A percentile compares a stretch with the other conserved stretches of the same genome.
Conservation (phyloP, 495 filamentous ascomycete genomes). For the Penicillium daleae region DNA sequence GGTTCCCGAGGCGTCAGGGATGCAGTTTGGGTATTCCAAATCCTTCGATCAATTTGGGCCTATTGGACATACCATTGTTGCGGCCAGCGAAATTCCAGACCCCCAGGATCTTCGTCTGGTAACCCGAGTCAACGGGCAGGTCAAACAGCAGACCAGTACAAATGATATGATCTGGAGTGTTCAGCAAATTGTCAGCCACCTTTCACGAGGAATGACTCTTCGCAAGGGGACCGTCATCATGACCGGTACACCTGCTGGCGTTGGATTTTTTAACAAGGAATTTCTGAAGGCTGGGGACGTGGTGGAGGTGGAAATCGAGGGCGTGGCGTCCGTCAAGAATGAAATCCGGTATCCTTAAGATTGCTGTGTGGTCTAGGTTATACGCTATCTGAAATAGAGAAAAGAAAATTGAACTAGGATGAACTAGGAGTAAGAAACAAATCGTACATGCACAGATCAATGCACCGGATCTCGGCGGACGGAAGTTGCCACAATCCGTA, state of each 20-base stretch:
- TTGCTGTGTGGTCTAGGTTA: not conserved
- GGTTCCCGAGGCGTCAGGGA: slow-evolving; percentile 67
- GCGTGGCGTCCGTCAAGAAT: too few relatives aligned
- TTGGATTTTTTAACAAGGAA: not conserved
- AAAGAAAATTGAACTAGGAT: too few relatives aligned
- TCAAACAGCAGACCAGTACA: slow-evolving; percentile 65
- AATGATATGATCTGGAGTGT: slow-evolving; percentile 72
- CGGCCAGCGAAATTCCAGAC: not conserved
- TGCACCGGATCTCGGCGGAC: not conserved
- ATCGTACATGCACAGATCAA: not conserved
- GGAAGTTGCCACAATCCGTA: slow-evolving; percentile 1
- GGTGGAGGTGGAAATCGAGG: not conserved
- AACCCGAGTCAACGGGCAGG: slow-evolving; percentile 49
- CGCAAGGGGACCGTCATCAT: slow-evolving; percentile 73
- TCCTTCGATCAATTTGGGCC: slow-evolving; percentile 60
- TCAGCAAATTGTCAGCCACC: slow-evolving; percentile 63
- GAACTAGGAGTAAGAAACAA: not conserved
- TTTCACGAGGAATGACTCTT: slow-evolving; percentile 71
- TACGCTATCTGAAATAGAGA: not conserved
- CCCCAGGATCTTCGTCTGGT: not conserved
- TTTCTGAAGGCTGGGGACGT: not conserved
- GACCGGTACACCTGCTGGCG: slow-evolving; percentile 60
- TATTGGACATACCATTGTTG: not conserved
- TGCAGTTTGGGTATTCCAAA: slow-evolving; percentile 74
- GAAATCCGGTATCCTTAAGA: not conserved